These are phyloP conservation scores for Thalassiosira profunda DNA, from an alignment of 108 stramenopile genomes.

Conservation along the genomic window DNA sequence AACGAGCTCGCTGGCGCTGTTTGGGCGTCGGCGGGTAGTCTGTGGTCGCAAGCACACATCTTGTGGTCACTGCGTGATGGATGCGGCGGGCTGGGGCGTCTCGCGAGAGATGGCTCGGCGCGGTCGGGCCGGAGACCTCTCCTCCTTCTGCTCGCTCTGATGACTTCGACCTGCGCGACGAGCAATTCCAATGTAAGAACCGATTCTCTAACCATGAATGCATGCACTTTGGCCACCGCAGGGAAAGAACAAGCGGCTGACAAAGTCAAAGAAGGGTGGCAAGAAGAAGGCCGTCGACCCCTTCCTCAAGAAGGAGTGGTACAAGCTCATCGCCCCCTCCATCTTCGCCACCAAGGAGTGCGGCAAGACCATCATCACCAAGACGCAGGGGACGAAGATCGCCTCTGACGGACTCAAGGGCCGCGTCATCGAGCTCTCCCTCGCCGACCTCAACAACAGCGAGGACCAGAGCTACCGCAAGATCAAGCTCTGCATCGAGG, in stretches of 20 bases:
- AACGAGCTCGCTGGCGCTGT: too few species aligned
- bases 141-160: conserved; percentile 6
- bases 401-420: conserved; percentile 98
- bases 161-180: neutral
- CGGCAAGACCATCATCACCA: conserved; percentile 99
- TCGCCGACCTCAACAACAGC: conserved; percentile 98
- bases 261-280: conserved; percentile 95
- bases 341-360: conserved; percentile 95
- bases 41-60: too few species aligned
- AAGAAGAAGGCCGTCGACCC: conserved; percentile 97
- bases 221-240: conserved; percentile 30
- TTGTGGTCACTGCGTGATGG: too few species aligned
- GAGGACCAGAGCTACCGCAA: conserved; percentile 97
- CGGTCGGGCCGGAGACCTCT: neutral
- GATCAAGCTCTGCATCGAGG: conserved; percentile 98
- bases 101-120: too few species aligned
- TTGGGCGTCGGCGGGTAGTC: too few species aligned
- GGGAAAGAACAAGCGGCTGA: conserved; percentile 99
- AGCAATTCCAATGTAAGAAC: neutral
- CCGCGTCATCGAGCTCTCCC: conserved; percentile 97
- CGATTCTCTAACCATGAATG: neutral
- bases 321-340: conserved; percentile 98
- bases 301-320: conserved; percentile 99
- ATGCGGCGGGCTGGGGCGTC: too few species aligned
- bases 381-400: conserved; percentile 98